phyloP scores from a whole-genome alignment of 2,329 filamentous ascomycete species.

The Aciculosporium take region DNA sequence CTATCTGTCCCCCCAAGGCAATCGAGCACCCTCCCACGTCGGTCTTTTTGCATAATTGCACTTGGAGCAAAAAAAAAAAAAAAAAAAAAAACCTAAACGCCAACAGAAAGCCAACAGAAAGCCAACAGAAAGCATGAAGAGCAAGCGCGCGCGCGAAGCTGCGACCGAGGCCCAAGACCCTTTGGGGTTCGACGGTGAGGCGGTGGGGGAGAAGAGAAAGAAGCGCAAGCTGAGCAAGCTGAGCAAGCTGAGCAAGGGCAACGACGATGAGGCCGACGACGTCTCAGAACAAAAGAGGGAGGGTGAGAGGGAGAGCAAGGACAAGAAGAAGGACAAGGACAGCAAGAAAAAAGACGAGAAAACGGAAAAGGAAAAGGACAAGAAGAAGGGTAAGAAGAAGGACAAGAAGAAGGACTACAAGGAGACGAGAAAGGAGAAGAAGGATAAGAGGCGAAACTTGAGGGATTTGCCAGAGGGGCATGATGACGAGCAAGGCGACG shows the following conservation, averaged over 20 bases:
- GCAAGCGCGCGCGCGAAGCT: conserved; percentile 25
- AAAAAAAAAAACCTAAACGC: neutral
- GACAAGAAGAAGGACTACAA: conserved; percentile 18
- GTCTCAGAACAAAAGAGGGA: too few species aligned
- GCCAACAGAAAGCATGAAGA: conserved; percentile 24
- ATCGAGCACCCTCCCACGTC: too few species aligned
- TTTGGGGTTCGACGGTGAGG: conserved; percentile 8
- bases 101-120: too few species aligned
- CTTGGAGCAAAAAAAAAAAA: neutral
- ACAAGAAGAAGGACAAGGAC: conserved; percentile 19
- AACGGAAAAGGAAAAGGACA: conserved; percentile 19
- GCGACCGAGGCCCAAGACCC: conserved; percentile 16
- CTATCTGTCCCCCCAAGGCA: too few species aligned
- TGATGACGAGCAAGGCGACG: conserved; percentile 12
- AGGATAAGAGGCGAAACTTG: conserved; percentile 25
- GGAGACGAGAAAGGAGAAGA: conserved; percentile 25
- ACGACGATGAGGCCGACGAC: conserved; percentile 14
- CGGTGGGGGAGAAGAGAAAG: conserved; percentile 21
- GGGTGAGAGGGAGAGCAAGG: too few species aligned
- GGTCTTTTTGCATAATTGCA: too few species aligned
- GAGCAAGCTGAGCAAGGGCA: too few species aligned
- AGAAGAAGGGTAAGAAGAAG: conserved; percentile 21
- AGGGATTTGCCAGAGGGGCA: conserved; percentile 23
- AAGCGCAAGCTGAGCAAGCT: conserved; percentile 25
- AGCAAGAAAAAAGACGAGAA: conserved; percentile 10